Conservation (phyloP, 257 asterid species). For the Apocynum venetum region DNA sequence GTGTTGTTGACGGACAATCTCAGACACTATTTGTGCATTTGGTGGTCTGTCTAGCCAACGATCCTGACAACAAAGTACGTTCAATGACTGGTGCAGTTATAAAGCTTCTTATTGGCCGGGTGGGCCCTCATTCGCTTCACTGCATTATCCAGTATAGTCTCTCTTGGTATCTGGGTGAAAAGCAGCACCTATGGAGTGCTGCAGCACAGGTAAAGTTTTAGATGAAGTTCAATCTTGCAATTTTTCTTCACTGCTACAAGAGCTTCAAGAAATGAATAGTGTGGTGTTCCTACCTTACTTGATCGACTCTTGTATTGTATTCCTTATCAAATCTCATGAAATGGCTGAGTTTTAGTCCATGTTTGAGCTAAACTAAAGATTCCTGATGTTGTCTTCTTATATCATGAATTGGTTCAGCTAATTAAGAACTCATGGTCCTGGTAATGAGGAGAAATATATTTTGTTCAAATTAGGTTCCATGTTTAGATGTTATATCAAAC, state of each 20-base stretch:
- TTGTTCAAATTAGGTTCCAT: not conserved
- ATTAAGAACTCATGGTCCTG: not conserved
- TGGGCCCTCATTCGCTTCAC: conserved; percentile 42
- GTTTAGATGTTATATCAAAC: not conserved
- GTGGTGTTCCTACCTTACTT: not conserved
- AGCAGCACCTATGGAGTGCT: conserved; percentile 67
- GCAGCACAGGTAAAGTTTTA: conserved; percentile 77
- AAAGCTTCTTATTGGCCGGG: conserved; percentile 66
- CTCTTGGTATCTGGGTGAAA: conserved; percentile 74
- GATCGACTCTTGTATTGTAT: not conserved
- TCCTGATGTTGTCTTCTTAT: not conserved
- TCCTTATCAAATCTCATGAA: not conserved
- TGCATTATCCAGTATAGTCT: conserved; percentile 57
- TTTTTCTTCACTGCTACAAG: not conserved
- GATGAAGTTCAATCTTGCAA: not conserved
- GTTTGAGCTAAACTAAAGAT: not conserved
- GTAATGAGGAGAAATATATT: not conserved
- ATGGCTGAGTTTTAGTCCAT: not conserved
- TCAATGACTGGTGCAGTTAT: conserved; percentile 76
- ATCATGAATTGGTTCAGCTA: not conserved
- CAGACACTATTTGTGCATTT: conserved; percentile 64
- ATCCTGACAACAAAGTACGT: conserved; percentile 69
- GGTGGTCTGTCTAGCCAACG: conserved; percentile 77
- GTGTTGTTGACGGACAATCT: conserved; percentile 51
- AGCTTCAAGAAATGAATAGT: not conserved